Percentiles rank a stretch among this genome's conserved stretches.
Evolutionary conservation across 2,329 filamentous ascomycete species (phyloP).

Genomic region (Arthroderma sp.): DNA sequence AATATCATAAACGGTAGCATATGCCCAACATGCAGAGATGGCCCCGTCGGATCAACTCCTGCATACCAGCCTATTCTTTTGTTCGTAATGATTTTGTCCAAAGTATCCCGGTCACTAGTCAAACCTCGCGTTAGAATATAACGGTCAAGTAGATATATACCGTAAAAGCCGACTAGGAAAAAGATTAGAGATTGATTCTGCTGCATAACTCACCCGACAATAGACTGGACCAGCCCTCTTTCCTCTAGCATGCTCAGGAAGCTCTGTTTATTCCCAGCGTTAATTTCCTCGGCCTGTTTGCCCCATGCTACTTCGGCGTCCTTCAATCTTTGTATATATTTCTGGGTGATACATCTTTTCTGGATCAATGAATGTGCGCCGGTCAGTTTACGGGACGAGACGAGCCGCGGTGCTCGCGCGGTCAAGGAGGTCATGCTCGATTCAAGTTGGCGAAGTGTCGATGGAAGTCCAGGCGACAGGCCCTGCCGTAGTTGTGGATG

Average conservation of each 20-base stretch:
- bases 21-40: conserved; percentile 38
- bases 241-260: conserved; percentile 34
- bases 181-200: neutral
- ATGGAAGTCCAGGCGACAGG: neutral
- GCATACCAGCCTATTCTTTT: conserved; percentile 35
- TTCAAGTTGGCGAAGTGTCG: neutral
- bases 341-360: conserved; percentile 25
- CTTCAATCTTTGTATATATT: conserved; percentile 23
- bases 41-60: conserved; percentile 37
- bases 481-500: neutral
- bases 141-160: neutral
- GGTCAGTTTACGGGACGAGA: too few relatives aligned
- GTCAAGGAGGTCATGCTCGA: neutral
- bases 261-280: conserved; percentile 29
- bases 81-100: conserved; percentile 32
- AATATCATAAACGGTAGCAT: conserved; percentile 39
- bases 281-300: conserved; percentile 28
- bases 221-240: conserved; percentile 32
- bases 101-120: conserved; percentile 27
- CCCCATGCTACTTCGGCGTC: conserved; percentile 31
- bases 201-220: conserved; percentile 23
- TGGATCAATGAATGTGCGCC: neutral
- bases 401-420: neutral
- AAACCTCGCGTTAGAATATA: neutral
- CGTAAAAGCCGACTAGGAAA: neutral